Conservation (phyloP, 2,329 filamentous ascomycete genomes). For the Aureobasidium lini region DNA sequence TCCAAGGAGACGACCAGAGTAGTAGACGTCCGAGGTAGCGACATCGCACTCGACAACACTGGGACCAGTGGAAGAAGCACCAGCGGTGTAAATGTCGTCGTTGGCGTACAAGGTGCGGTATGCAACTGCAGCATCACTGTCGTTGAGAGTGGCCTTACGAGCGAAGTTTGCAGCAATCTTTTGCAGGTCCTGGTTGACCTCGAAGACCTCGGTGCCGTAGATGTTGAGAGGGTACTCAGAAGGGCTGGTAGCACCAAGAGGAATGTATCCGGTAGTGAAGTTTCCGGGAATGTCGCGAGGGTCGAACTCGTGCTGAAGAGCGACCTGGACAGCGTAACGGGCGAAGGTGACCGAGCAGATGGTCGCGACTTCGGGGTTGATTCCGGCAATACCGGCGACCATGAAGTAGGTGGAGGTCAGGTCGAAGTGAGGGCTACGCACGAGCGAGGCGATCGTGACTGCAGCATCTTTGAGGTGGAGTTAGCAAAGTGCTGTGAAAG, state of each 20-base stretch:
- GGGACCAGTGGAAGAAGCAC: constrained; percentile 41
- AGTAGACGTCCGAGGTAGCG: constrained; percentile 67
- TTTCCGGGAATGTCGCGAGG: constrained; percentile 58
- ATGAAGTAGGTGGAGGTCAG: constrained; percentile 63
- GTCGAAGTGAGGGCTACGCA: constrained; percentile 56
- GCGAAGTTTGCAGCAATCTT: constrained; percentile 29
- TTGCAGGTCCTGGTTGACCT: constrained; percentile 33
- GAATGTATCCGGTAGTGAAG: constrained; percentile 62
- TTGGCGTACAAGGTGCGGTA: constrained; percentile 32
- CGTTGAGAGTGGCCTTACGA: constrained; percentile 29
- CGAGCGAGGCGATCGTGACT: constrained; percentile 53
- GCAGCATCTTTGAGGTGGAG: constrained; percentile 47
- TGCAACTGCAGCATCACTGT: constrained; percentile 28
- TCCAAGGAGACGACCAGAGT: constrained; percentile 52
- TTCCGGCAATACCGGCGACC: constrained; percentile 64
- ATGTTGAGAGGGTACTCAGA: constrained; percentile 33
- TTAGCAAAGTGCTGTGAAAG: constrained; percentile 26
- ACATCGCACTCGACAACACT: constrained; percentile 57
- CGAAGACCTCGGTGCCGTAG: constrained; percentile 38
- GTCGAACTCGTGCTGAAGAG: constrained; percentile 69
- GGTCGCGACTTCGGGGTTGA: constrained; percentile 61
- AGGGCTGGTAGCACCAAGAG: constrained; percentile 51
- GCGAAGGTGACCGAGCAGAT: constrained; percentile 60
- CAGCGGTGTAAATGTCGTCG: constrained; percentile 32
- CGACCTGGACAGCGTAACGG: constrained; percentile 65